These are phyloP conservation scores for Schoenoplectus triqueter DNA, from an alignment of 202 grass and related monocot genomes.

Conservation along the genomic window DNA sequence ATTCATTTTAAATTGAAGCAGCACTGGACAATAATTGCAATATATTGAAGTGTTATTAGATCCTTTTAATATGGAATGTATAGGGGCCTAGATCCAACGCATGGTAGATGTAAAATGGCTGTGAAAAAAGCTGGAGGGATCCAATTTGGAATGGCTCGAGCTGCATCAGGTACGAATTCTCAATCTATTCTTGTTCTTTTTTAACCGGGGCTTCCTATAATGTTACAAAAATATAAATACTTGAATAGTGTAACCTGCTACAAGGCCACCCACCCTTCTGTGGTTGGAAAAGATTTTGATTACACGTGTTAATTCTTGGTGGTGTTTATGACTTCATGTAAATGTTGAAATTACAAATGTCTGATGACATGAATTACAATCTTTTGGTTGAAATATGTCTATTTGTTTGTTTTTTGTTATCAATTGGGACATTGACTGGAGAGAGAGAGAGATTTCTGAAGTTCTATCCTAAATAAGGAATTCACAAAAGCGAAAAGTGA, in stretches of 20 bases:
- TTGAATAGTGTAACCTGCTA: too few species aligned
- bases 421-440: not conserved
- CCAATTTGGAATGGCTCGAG: conserved; percentile 10
- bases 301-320: too few species aligned
- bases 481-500: not conserved
- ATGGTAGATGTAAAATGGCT: not conserved
- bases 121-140: not conserved
- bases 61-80: not conserved
- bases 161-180: conserved; percentile 5
- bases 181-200: not conserved
- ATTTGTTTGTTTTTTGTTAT: too few species aligned
- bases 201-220: not conserved
- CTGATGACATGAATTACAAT: too few species aligned
- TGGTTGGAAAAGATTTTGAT: too few species aligned
- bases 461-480: not conserved
- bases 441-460: not conserved
- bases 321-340: too few species aligned
- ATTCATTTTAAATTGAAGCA: not conserved
- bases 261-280: too few species aligned
- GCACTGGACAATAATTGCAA: not conserved
- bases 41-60: not conserved
- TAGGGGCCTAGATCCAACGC: not conserved
- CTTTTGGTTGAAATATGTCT: too few species aligned
- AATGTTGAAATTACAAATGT: too few species aligned
- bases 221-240: not conserved